A percentile compares a stretch with the other conserved stretches of the same genome.
Conservation (phyloP, 306 rosid genomes). For the Begonia masoniana region DNA sequence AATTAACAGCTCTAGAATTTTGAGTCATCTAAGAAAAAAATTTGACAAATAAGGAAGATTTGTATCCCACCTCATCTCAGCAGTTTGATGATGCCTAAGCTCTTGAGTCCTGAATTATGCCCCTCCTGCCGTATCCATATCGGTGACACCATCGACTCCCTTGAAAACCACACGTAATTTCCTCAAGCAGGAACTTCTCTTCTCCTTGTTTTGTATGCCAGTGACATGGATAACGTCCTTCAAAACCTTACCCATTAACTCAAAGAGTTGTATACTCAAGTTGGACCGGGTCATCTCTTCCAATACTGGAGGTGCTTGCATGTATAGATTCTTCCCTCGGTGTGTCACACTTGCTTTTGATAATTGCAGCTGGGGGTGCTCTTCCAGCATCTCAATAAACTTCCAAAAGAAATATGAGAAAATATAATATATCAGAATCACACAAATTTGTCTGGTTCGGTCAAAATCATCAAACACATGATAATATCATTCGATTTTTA, state of each 20-base stretch:
- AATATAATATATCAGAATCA: background rate
- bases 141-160: slow-evolving; percentile 74
- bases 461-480: no score
- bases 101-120: slow-evolving; percentile 29
- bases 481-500: no score
- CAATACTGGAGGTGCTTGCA: slow-evolving; percentile 93
- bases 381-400: slow-evolving; percentile 71
- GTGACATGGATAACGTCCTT: slow-evolving; percentile 65
- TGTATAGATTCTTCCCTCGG: slow-evolving; percentile 70
- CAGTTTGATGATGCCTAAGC: background rate
- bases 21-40: background rate
- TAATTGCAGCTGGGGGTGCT: slow-evolving; percentile 59
- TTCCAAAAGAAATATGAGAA: slow-evolving; percentile 23
- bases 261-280: slow-evolving; percentile 44
- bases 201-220: slow-evolving; percentile 50
- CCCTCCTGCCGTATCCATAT: slow-evolving; percentile 86
- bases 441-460: no score
- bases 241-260: slow-evolving; percentile 57
- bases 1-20: background rate
- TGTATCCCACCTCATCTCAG: background rate
- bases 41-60: background rate
- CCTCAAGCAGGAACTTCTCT: slow-evolving; percentile 43
- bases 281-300: slow-evolving; percentile 97
- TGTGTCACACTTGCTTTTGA: slow-evolving; percentile 75
- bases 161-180: slow-evolving; percentile 65